These are phyloP conservation scores for Aspergillus ostianus DNA, from an alignment of 495 filamentous ascomycete species.

Conservation along the genomic window DNA sequence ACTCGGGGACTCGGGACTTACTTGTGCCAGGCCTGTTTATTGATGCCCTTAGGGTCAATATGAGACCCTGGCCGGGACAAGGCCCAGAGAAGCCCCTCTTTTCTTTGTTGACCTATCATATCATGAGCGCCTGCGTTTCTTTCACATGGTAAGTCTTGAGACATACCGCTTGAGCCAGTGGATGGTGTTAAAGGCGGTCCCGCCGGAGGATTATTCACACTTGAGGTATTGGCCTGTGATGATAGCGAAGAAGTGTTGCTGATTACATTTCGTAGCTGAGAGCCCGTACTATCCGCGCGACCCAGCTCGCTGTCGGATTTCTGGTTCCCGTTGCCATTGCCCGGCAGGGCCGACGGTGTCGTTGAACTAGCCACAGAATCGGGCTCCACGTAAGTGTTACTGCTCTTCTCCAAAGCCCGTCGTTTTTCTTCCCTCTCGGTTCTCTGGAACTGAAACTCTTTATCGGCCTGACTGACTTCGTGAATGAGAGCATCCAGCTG, in stretches of 20 bases:
- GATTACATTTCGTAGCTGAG: constrained; percentile 53
- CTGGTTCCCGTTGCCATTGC: constrained; percentile 36
- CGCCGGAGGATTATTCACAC: constrained; percentile 30
- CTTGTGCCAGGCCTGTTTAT: constrained; percentile 99
- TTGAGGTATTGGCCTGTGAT: constrained; percentile 42
- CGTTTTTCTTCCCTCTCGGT: constrained; percentile 94
- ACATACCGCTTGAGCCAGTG: constrained; percentile 36
- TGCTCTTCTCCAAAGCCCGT: constrained; percentile 83
- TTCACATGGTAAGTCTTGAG: constrained; percentile 80
- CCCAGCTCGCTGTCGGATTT: constrained; percentile 64
- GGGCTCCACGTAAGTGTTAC: constrained; percentile 75
- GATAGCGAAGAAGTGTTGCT: constrained; percentile 49
- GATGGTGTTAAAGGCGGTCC: constrained; percentile 31
- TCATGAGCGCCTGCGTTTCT: constrained; percentile 47
- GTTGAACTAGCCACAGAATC: constrained; percentile 44
- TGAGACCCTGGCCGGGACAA: constrained; percentile 90
- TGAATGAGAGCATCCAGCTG: constrained; percentile 88
- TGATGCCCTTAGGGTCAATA: constrained; percentile 89
- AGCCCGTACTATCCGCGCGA: constrained; percentile 70
- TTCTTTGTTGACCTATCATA: constrained; percentile 57
- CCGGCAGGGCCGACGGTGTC: constrained; percentile 24
- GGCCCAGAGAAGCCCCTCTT: constrained; percentile 95
- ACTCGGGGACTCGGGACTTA: constrained; percentile 65
- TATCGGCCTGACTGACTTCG: constrained; percentile 88
- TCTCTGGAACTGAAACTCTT: constrained; percentile 90